Conservation (phyloP, 257 asterid genomes). For the Agastache rugosa region DNA sequence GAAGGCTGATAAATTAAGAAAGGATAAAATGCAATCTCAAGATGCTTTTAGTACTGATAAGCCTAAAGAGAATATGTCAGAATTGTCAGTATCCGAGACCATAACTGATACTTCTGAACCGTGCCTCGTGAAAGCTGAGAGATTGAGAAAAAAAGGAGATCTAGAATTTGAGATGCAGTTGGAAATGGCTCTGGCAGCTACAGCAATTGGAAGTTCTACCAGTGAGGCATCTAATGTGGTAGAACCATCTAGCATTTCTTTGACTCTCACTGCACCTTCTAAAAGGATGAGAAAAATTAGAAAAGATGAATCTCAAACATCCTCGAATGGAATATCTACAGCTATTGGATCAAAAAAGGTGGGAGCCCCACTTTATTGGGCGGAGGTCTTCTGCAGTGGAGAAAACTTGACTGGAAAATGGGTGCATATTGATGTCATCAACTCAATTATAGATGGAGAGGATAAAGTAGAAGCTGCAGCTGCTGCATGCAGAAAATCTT, state of each 20-base stretch:
- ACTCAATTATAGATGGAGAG: slow-evolving; percentile 85
- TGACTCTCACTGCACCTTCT: slow-evolving; percentile 45
- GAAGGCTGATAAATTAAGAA: slow-evolving; percentile 44
- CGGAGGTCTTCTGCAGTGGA: slow-evolving; percentile 88
- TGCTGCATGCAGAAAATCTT: slow-evolving; percentile 84
- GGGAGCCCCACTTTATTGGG: slow-evolving; percentile 98
- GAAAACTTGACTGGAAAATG: slow-evolving; percentile 92
- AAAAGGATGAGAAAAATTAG: slow-evolving; percentile 55
- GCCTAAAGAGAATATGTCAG: slow-evolving; percentile 43
- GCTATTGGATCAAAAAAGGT: slow-evolving; percentile 88
- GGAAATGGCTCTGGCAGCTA: slow-evolving; percentile 88
- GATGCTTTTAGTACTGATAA: slow-evolving; percentile 37
- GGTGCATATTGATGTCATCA: slow-evolving; percentile 92
- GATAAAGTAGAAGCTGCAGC: slow-evolving; percentile 91
- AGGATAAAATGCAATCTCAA: slow-evolving; percentile 32
- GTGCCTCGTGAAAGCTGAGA: slow-evolving; percentile 44
- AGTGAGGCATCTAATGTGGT: slow-evolving; percentile 37
- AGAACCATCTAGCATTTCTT: slow-evolving; percentile 48
- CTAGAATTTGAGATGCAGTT: slow-evolving; percentile 89
- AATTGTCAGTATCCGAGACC: slow-evolving; percentile 44
- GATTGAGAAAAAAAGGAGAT: slow-evolving; percentile 83
- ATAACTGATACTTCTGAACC: slow-evolving; percentile 49
- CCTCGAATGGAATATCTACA: slow-evolving; percentile 70
- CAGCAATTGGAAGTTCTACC: slow-evolving; percentile 55
- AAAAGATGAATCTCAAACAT: slow-evolving; percentile 57